phyloP scores from a whole-genome alignment of 2,329 filamentous ascomycete genomes.

The Sporothrix phasma region DNA sequence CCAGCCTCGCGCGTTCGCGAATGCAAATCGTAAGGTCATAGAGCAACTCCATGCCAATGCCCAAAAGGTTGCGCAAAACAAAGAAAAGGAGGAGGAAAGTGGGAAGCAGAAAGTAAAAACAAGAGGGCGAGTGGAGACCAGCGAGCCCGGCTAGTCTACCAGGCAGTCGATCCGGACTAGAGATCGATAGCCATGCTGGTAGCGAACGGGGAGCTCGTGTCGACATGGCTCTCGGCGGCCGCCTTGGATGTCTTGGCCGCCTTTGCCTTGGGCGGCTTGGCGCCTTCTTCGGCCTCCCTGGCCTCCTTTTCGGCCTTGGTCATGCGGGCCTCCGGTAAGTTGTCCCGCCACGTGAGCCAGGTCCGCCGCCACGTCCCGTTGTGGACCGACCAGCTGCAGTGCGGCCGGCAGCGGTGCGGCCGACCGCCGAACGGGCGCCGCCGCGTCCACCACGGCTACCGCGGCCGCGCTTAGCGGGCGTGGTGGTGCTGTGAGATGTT shows the following conservation, averaged over 20 bases:
- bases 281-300: conserved; percentile 52
- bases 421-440: conserved; percentile 39
- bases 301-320: conserved; percentile 78
- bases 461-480: conserved; percentile 58
- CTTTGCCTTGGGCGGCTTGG: not conserved
- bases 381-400: conserved; percentile 37
- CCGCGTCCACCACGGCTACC: conserved; percentile 36
- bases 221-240: not conserved
- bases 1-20: too few relatives aligned
- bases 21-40: not conserved
- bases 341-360: conserved; percentile 65
- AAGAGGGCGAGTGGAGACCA: not conserved
- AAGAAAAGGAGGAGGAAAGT: not conserved
- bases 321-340: conserved; percentile 73
- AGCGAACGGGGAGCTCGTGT: conserved; percentile 12
- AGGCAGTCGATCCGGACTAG: not conserved
- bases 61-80: not conserved
- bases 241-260: conserved; percentile 5
- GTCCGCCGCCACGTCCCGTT: conserved; percentile 29
- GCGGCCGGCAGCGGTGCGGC: too few relatives aligned
- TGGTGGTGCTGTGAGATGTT: conserved; percentile 51
- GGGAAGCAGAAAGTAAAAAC: not conserved
- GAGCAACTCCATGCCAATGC: not conserved
- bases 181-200: conserved; percentile 18
- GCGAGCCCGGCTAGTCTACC: not conserved